These are phyloP conservation scores for Colletotrichum scovillei DNA, from an alignment of 2,329 filamentous ascomycete genomes.

Conservation along the genomic window DNA sequence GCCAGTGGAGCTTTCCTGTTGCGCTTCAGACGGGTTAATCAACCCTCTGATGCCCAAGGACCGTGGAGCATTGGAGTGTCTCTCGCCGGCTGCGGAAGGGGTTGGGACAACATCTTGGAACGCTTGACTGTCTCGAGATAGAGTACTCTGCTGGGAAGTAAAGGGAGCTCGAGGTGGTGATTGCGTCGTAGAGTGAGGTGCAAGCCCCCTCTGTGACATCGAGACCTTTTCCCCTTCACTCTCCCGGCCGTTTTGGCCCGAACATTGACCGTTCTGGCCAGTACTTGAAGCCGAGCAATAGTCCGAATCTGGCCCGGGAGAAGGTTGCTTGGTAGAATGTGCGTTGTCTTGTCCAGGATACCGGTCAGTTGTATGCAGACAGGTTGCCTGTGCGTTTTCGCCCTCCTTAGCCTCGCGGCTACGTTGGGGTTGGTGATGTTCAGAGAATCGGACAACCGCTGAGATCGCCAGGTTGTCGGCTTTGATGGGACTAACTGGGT, in stretches of 20 bases:
- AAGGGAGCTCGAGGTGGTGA: slow-evolving; percentile 50
- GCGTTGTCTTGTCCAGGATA: slow-evolving; percentile 11
- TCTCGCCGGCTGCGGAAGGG: slow-evolving; percentile 33
- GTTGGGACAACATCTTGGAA: slow-evolving; percentile 38
- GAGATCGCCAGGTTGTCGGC: slow-evolving; percentile 37
- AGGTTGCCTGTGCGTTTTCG: slow-evolving; percentile 37
- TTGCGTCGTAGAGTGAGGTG: slow-evolving; percentile 65
- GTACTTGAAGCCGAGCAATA: slow-evolving; percentile 11
- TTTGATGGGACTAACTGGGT: slow-evolving; percentile 36
- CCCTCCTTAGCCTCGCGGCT: slow-evolving; percentile 37
- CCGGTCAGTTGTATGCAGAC: slow-evolving; percentile 1
- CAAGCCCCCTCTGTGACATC: slow-evolving; percentile 73
- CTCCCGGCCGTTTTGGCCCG: slow-evolving; percentile 61
- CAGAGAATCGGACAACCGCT: slow-evolving; percentile 34
- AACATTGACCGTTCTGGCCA: slow-evolving; percentile 63
- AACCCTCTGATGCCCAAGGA: slow-evolving; percentile 51
- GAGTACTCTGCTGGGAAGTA: slow-evolving; percentile 8
- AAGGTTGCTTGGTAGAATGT: slow-evolving; percentile 11
- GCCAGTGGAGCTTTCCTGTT: slow-evolving; percentile 36
- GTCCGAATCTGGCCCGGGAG: background rate
- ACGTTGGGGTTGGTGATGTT: slow-evolving; percentile 34
- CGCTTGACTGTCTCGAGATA: slow-evolving; percentile 38
- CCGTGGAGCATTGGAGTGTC: slow-evolving; percentile 20
- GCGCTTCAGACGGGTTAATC: slow-evolving; percentile 50
- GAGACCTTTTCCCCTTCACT: slow-evolving; percentile 68